Percentiles rank a stretch among this genome's conserved stretches.
phyloP scores from a whole-genome alignment of 257 asterid species.

The Leonotis leonurus region DNA sequence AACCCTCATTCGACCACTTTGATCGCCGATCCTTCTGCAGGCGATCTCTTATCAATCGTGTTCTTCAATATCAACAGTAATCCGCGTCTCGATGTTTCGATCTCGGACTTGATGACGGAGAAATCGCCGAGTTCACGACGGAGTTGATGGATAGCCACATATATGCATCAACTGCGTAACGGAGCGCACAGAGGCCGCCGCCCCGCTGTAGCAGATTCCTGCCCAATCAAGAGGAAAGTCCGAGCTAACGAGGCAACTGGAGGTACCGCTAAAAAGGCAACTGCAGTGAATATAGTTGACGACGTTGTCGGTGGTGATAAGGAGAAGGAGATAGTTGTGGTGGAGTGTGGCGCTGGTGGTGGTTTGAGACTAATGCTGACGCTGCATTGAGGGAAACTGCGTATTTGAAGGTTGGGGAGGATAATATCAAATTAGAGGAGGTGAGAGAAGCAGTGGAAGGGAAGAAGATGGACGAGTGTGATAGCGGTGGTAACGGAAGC shows the following conservation, averaged over 20 bases:
- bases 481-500: slow-evolving; percentile 47
- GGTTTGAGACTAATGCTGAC: slow-evolving; percentile 17
- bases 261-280: slow-evolving; percentile 13
- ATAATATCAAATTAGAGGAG: slow-evolving; percentile 11
- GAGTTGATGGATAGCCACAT: slow-evolving; percentile 32
- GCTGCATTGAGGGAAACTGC: slow-evolving; percentile 18
- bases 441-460: slow-evolving; percentile 13
- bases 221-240: slow-evolving; percentile 1
- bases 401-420: slow-evolving; percentile 16
- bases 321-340: slow-evolving; percentile 19
- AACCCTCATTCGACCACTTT: not conserved
- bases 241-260: slow-evolving; percentile 10
- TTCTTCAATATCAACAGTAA: not conserved
- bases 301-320: slow-evolving; percentile 8
- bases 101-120: slow-evolving; percentile 22
- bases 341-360: slow-evolving; percentile 8
- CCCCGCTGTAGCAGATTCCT: slow-evolving; percentile 19
- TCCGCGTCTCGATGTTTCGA: not conserved
- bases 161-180: slow-evolving; percentile 43
- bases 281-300: slow-evolving; percentile 9
- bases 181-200: slow-evolving; percentile 36
- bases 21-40: slow-evolving; percentile 5
- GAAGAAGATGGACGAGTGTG: slow-evolving; percentile 34
- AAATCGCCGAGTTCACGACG: slow-evolving; percentile 11
- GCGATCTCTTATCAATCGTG: not conserved